Conservation (phyloP, 2,329 filamentous ascomycete genomes). For the Monilinia laxa region DNA sequence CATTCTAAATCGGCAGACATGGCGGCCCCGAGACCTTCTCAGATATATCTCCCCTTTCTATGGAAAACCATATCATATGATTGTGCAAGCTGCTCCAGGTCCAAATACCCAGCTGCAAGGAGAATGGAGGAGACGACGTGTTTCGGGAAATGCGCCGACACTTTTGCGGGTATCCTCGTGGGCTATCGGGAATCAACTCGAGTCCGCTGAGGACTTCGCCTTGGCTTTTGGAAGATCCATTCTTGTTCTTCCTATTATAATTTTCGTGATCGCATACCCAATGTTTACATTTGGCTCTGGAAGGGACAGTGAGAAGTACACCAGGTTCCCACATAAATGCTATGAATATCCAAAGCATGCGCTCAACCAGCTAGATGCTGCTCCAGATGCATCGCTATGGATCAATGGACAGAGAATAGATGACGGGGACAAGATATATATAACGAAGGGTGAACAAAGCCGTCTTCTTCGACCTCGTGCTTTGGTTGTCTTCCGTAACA, state of each 20-base stretch:
- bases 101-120: slow-evolving; percentile 17
- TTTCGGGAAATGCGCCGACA: slow-evolving; percentile 21
- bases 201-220: background rate
- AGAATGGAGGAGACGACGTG: slow-evolving; percentile 20
- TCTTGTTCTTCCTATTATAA: slow-evolving; percentile 20
- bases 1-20: slow-evolving; percentile 22
- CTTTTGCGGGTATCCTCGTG: slow-evolving; percentile 22
- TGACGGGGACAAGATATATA: slow-evolving; percentile 19
- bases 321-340: slow-evolving; percentile 17
- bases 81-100: slow-evolving; percentile 21
- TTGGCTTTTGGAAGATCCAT: slow-evolving; percentile 21
- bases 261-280: slow-evolving; percentile 14
- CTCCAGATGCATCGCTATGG: slow-evolving; percentile 8
- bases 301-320: slow-evolving; percentile 6
- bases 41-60: slow-evolving; percentile 24
- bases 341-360: slow-evolving; percentile 26
- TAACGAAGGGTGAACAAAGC: slow-evolving; percentile 14
- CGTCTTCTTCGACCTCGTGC: slow-evolving; percentile 23
- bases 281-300: slow-evolving; percentile 10
- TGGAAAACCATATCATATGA: slow-evolving; percentile 23
- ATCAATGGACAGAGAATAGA: slow-evolving; percentile 7
- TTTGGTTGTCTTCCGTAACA: slow-evolving; percentile 18
- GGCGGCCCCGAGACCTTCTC: slow-evolving; percentile 22
- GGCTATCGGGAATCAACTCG: slow-evolving; percentile 19
- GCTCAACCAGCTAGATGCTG: slow-evolving; percentile 21